Evolutionary conservation across 1,284 basidiomycete genomes (phyloP).

Genomic region (Anthracocystis setariae): DNA sequence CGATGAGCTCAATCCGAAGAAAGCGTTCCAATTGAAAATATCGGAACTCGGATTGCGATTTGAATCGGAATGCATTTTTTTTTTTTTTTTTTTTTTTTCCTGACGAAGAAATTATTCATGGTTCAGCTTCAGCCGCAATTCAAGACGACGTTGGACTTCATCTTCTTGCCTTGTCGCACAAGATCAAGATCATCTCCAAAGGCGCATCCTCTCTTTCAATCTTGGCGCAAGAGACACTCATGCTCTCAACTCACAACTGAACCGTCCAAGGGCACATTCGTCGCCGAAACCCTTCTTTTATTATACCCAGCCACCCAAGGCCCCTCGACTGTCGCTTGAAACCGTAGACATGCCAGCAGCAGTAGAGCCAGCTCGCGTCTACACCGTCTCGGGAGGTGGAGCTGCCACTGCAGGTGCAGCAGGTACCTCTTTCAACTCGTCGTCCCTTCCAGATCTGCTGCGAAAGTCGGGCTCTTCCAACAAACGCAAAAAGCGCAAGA

Average conservation of each 20-base stretch:
- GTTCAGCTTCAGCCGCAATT: too few species aligned
- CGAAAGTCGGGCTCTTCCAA: conserved; percentile 62
- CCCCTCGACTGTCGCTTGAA: neutral
- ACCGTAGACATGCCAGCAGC: conserved; percentile 48
- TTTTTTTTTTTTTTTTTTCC: neutral
- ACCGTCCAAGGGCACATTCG: conserved; percentile 10
- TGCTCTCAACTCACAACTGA: conserved; percentile 6
- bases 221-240: neutral
- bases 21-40: conserved; percentile 15
- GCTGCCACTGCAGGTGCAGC: conserved; percentile 52
- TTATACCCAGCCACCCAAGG: neutral
- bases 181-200: neutral
- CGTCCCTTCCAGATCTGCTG: conserved; percentile 64
- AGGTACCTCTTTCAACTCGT: conserved; percentile 62
- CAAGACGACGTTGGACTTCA: too few species aligned
- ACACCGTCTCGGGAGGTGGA: conserved; percentile 62
- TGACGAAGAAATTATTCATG: too few species aligned
- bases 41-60: conserved; percentile 43
- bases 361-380: conserved; percentile 61
- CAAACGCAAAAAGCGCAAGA: conserved; percentile 63
- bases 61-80: too few species aligned
- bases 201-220: neutral
- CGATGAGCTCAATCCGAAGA: conserved; percentile 17
- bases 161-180: too few species aligned
- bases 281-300: neutral